A percentile compares a stretch with the other conserved stretches of the same genome.
Conservation (phyloP, 2,329 filamentous ascomycete genomes). For the Incumbomyces delicatus region DNA sequence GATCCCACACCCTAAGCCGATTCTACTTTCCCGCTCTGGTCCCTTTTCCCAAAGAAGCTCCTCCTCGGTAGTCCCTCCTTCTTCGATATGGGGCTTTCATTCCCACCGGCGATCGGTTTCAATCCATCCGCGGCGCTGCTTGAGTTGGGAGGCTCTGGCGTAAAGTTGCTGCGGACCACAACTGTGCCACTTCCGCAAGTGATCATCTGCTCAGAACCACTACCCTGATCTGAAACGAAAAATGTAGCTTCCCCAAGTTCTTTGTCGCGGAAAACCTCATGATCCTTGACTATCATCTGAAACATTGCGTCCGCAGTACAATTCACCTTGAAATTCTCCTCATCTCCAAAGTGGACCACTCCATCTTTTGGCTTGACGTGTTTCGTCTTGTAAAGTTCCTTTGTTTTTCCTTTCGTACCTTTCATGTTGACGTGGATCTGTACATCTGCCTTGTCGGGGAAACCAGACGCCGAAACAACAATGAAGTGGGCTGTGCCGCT, state of each 20-base stretch:
- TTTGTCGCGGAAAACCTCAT: conserved; percentile 74
- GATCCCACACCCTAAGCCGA: neutral
- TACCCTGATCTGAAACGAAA: conserved; percentile 73
- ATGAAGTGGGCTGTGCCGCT: conserved; percentile 70
- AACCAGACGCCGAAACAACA: conserved; percentile 68
- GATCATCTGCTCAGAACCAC: conserved; percentile 61
- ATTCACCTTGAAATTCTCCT: conserved; percentile 64
- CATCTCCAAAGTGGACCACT: conserved; percentile 55
- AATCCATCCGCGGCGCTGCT: conserved; percentile 13
- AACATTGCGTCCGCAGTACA: conserved; percentile 79
- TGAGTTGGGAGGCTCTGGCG: conserved; percentile 36
- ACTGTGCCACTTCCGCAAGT: conserved; percentile 64
- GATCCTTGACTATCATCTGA: conserved; percentile 74
- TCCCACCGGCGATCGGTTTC: conserved; percentile 13
- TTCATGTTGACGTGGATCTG: conserved; percentile 64
- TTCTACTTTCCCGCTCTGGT: conserved; percentile 18
- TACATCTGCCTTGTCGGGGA: conserved; percentile 65
- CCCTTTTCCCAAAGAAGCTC: conserved; percentile 38
- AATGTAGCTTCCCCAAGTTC: conserved; percentile 81
- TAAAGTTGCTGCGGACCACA: conserved; percentile 64
- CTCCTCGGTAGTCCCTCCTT: conserved; percentile 32
- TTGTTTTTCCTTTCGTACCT: conserved; percentile 52
- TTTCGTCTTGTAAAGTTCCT: conserved; percentile 85
- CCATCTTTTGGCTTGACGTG: conserved; percentile 64
- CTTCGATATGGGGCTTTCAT: conserved; percentile 32